Percentiles rank a stretch among this genome's conserved stretches.
These are phyloP conservation scores for Leccinum obscurum DNA, from an alignment of 768 basidiomycete species.

Conservation along the genomic window DNA sequence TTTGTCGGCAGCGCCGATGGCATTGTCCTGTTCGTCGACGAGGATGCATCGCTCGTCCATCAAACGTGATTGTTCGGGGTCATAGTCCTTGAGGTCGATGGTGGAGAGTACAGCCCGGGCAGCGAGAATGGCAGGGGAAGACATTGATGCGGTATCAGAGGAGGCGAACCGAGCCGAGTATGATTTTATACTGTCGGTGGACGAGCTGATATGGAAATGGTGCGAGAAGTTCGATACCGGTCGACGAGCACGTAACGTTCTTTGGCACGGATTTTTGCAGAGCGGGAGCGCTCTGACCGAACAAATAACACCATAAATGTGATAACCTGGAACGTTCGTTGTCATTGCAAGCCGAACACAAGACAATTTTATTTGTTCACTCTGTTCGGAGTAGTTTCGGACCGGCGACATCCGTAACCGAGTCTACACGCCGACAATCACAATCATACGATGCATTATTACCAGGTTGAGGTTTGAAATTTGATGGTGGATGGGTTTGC, in stretches of 20 bases:
- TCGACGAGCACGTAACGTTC: not conserved
- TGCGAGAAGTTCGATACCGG: not conserved
- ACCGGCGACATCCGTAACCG: not conserved
- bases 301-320: not conserved
- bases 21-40: conserved; percentile 83
- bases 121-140: conserved; percentile 62
- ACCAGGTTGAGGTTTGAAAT: too few relatives aligned
- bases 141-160: conserved; percentile 36
- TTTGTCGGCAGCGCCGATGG: conserved; percentile 88
- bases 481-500: not conserved
- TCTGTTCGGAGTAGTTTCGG: conserved; percentile 1
- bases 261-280: not conserved
- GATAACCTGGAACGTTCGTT: not conserved
- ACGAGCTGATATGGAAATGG: not conserved
- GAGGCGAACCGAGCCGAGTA: not conserved
- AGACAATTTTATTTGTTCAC: not conserved
- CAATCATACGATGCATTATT: too few relatives aligned
- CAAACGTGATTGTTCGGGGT: conserved; percentile 87
- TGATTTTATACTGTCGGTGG: conserved; percentile 8
- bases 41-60: conserved; percentile 97
- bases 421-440: not conserved
- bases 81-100: conserved; percentile 82
- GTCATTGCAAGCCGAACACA: not conserved
- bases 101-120: conserved; percentile 65
- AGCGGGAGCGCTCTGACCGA: not conserved